phyloP scores from a whole-genome alignment of 495 filamentous ascomycete genomes.

The Penicillium soppii region DNA sequence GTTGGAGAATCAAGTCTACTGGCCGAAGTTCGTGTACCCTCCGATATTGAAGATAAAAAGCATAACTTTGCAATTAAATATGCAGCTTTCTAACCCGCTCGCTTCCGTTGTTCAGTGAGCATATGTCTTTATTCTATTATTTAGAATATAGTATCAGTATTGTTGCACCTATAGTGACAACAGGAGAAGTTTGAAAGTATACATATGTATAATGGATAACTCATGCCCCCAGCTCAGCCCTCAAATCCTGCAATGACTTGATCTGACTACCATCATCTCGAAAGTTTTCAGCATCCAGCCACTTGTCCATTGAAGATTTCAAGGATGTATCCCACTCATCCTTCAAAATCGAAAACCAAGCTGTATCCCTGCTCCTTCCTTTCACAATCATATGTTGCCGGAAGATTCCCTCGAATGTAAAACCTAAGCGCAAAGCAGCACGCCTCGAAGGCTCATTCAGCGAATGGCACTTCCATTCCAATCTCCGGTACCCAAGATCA shows the following conservation, averaged over 20 bases:
- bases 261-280: slow-evolving; percentile 43
- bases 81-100: too few species aligned
- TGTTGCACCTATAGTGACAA: too few species aligned
- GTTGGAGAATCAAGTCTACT: too few species aligned
- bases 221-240: background rate
- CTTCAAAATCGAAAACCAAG: slow-evolving; percentile 53
- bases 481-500: slow-evolving; percentile 49
- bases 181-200: too few species aligned
- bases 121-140: too few species aligned
- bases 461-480: slow-evolving; percentile 59
- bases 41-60: too few species aligned
- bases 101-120: too few species aligned
- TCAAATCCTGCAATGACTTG: slow-evolving; percentile 31
- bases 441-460: slow-evolving; percentile 47
- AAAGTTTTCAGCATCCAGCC: slow-evolving; percentile 50
- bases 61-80: too few species aligned
- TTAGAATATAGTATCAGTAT: too few species aligned
- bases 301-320: slow-evolving; percentile 42
- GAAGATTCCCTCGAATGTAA: slow-evolving; percentile 53
- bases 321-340: slow-evolving; percentile 53
- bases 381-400: slow-evolving; percentile 57
- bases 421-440: slow-evolving; percentile 54
- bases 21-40: too few species aligned
- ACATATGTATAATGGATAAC: too few species aligned
- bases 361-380: slow-evolving; percentile 54